Base-by-base conservation (phyloP, 495 filamentous ascomycete genomes). In the Echria macrotheca region DNA sequence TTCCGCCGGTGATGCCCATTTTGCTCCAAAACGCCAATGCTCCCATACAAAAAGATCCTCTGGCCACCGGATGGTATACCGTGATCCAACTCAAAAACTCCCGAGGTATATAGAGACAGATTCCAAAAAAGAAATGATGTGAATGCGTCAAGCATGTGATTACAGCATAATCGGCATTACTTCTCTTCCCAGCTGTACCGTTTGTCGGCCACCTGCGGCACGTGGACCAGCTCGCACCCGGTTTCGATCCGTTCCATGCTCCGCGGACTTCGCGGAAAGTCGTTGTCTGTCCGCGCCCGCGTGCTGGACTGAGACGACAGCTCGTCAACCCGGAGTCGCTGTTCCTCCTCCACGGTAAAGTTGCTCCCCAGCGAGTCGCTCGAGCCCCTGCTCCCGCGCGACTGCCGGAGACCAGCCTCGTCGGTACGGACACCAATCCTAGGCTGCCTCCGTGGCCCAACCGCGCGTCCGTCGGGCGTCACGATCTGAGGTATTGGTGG, bases 151-250 rank as follows among this genome's bases (percentile, higher is more conserved):
- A 48, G 46, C 46, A 48, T 48, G 46, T 39, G 10, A 48, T 48
- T 38, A 40, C 42, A 44, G 42, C 26, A 14, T 15, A 1, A 18
- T 15, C 26, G n/a, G 25, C 28, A n/a, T 39, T 25, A 48, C 12
- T 38, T 26, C 11, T 48, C 46, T 50, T 79, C 75, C 73, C 73
- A 79, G 47, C 70, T 74, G 47, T 74, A 79, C 37, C 75, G 63
- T 46, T 70, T 69, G 23, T 70, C 72, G 12, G 74, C 73, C 23
- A 70, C 62, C 44, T 76, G 71, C 5, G 75, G 75, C 19, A 77
- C 68, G 41, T 77, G 75, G 6, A 77, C 61, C 18, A 79, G 50
- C 40, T 76, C 75, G 10, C 54, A 61, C 0, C 69, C 71, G 23
- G 55, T 23, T 19, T 67, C 49, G 42, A 72, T 56, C 50, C 69